Conservation (phyloP, 2,329 filamentous ascomycete genomes). For the Botryotinia calthae region DNA sequence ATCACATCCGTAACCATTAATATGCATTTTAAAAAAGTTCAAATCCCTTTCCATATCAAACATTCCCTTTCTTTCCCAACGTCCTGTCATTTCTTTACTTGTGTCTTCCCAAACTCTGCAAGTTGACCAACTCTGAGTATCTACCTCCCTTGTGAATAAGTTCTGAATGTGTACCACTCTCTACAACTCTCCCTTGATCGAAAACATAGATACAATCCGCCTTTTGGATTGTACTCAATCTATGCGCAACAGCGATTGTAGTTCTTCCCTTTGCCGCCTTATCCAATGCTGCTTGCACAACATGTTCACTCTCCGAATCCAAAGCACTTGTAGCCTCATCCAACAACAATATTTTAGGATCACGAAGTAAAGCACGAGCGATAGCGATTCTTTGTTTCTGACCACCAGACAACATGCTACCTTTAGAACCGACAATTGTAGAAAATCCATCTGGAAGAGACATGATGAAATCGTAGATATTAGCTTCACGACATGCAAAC, state of each 20-base stretch:
- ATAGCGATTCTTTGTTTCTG: slow-evolving; percentile 94
- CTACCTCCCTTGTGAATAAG: slow-evolving; percentile 67
- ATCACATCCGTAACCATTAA: neutral
- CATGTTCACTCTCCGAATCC: slow-evolving; percentile 73
- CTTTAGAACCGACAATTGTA: slow-evolving; percentile 84
- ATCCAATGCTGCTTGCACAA: slow-evolving; percentile 78
- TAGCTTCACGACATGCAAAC: slow-evolving; percentile 81
- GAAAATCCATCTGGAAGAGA: slow-evolving; percentile 82
- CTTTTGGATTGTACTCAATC: slow-evolving; percentile 89
- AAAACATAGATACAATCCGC: slow-evolving; percentile 97
- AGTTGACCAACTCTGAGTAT: slow-evolving; percentile 75
- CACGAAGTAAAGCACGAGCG: slow-evolving; percentile 83
- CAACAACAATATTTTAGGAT: slow-evolving; percentile 81
- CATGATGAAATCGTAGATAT: slow-evolving; percentile 89
- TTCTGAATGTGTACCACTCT: slow-evolving; percentile 76
- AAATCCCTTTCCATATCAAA: neutral
- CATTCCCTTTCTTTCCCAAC: neutral
- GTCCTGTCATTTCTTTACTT: neutral
- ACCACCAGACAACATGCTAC: slow-evolving; percentile 79
- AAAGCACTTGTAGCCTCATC: slow-evolving; percentile 79
- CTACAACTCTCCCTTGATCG: slow-evolving; percentile 81
- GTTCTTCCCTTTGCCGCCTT: slow-evolving; percentile 79
- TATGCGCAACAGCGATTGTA: slow-evolving; percentile 91
- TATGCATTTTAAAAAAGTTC: neutral
- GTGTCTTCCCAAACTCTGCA: slow-evolving; percentile 68